Evolutionary conservation across 2,329 filamentous ascomycete species (phyloP), one percentile per base, ranked within the genome.

Genomic region (Aspergillus quadrilineatus): DNA sequence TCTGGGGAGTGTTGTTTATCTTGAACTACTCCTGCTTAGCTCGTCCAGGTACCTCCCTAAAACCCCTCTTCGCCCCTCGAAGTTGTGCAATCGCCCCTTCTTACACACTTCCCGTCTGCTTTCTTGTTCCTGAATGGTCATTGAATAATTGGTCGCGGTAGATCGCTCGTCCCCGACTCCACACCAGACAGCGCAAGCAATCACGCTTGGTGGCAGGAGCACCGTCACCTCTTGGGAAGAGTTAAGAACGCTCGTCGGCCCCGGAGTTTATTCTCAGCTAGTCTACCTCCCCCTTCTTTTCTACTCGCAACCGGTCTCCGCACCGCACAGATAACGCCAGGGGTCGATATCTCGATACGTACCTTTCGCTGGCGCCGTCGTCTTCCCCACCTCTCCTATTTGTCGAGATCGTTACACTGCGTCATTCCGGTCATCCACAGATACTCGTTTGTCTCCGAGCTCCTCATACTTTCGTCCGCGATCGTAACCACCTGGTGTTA

Each of bases 91-190:
- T 60, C 51, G 45, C 44, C 59, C 60, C 53, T 55, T 43, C 41
- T 62, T 48, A 34, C 53, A 53, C 42, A 52, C 30, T 46, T 48
- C 58, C 53, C 30, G 43, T 43, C 58, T 51, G 44, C 22, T 51
- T 50, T 48, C 47, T 52, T 53, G 53, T 60, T 61, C 46, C 53
- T 61, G 60, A 62, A 64, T 60, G 62, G 58, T 56, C 53, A 49
- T 59, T 57, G 56, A 58, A 53, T 66, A 63, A 65, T 65, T 65
- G 61, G 61, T 61, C 48, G 61, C 56, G 59, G 63, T 62, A 64
- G 63, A 65, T 65, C 63, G 58, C 63, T 59, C 43, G 56, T 63
- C 59, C 58, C 58, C 54, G 56, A 56, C 61, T 65, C 63, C 60
- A 64, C 63, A 60, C 58, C 55, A 60, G 57, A 64, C 60, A 60